phyloP scores from a whole-genome alignment of 2,329 filamentous ascomycete genomes.

The Fusarium circinatum region DNA sequence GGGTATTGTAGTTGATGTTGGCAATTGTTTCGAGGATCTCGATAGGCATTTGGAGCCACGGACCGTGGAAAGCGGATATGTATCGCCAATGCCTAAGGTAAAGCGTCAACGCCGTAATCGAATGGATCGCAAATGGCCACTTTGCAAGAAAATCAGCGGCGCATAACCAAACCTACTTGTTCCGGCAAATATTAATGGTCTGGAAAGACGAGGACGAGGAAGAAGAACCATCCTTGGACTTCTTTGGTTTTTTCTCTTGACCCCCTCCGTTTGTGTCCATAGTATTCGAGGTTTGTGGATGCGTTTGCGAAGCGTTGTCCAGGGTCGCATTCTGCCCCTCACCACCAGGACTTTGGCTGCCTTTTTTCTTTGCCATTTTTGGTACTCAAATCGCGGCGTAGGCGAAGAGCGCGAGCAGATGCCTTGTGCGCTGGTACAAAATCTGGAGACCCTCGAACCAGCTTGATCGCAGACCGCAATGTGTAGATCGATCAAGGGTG shows the following conservation, averaged over 20 bases:
- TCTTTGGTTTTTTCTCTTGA: slow-evolving; percentile 27
- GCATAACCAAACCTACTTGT: slow-evolving; percentile 66
- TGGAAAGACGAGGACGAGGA: slow-evolving; percentile 17
- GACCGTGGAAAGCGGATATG: slow-evolving; percentile 84
- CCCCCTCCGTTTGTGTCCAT: slow-evolving; percentile 3
- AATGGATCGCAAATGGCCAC: neutral
- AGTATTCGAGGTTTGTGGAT: slow-evolving; percentile 18
- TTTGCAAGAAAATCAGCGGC: slow-evolving; percentile 1
- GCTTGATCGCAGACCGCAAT: slow-evolving; percentile 7
- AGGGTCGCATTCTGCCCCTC: slow-evolving; percentile 28
- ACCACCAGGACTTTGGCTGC: slow-evolving; percentile 56
- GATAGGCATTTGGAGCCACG: slow-evolving; percentile 82
- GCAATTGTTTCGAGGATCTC: slow-evolving; percentile 83
- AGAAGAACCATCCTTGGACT: slow-evolving; percentile 11
- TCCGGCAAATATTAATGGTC: slow-evolving; percentile 61
- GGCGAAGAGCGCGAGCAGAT: neutral
- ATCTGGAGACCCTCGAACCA: neutral
- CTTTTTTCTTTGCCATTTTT: slow-evolving; percentile 60
- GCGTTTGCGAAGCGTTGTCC: slow-evolving; percentile 7
- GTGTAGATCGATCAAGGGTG: slow-evolving; percentile 15
- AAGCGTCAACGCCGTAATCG: slow-evolving; percentile 20
- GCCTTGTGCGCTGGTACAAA: neutral
- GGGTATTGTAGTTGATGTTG: slow-evolving; percentile 81
- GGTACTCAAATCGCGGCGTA: slow-evolving; percentile 2
- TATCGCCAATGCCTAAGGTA: slow-evolving; percentile 79